Base-by-base conservation (phyloP, 2,329 filamentous ascomycete genomes). In the Gaeumannomyces sp. region DNA sequence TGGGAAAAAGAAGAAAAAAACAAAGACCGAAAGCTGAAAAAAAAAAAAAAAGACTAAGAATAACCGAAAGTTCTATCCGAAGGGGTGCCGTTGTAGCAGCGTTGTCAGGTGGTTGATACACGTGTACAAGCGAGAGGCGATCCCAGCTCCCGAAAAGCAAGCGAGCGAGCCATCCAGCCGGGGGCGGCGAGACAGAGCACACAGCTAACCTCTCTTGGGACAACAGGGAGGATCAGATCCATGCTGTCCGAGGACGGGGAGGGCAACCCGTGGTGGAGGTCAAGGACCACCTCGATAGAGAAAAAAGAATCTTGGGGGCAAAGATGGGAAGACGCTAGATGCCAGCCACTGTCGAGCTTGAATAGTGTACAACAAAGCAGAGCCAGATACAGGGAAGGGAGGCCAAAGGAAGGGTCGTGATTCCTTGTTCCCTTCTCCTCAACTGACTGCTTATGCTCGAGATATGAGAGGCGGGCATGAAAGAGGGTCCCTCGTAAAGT, bases 281-380 rank as follows among this genome's bases (percentile, higher is more conserved):
- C 50, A 31, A 29, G 29, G 61, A 28, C 28, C 22, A 19, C 22
- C n/a, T 29, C 61, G 19, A 50, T 29, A 28, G 22, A 29, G 29
- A 33, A 27, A 13, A 56, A 11, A 38, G 22, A 56, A 27, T 58
- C n/a, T 19, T 58, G n/a, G 2, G n/a, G 45, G 22, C 16, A 62
- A 33, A 31, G 19, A 56, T 33, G 29, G 7, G 27, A n/a, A 28
- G 35, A 56, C 11, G 45, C 4, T 4, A 56, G 38, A 53, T 53
- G 61, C 27, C 28, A 29, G 29, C 45, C 61, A 14, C 27, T 33
- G 61, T 57, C 61, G 61, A 63, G 61, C 45, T 38, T 63, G 35
- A 31, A 31, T 63, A 63, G 53, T 63, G 61, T 63, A 63, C 61
- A 63, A 63, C 61, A 63, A 63, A 63, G 61, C 61, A 31, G 25